These are phyloP conservation scores for Trametes hirsuta DNA, from an alignment of 1,284 basidiomycete species.

Conservation along the genomic window DNA sequence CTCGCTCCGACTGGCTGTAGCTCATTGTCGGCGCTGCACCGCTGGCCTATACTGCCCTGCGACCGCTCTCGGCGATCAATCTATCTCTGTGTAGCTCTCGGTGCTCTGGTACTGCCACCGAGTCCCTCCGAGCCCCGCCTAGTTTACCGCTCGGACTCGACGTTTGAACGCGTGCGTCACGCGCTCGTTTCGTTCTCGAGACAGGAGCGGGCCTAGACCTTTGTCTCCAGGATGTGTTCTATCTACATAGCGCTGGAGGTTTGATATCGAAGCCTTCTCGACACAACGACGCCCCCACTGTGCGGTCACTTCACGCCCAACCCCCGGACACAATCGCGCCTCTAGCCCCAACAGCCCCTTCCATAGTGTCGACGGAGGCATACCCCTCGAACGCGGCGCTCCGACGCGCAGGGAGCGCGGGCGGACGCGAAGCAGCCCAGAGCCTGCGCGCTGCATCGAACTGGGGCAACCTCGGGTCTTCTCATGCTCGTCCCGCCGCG, in stretches of 20 bases:
- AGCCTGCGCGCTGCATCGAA: neutral
- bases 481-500: slow-evolving; percentile 20
- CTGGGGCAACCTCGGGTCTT: slow-evolving; percentile 24
- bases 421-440: neutral
- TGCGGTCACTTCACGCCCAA: neutral
- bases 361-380: neutral
- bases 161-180: neutral
- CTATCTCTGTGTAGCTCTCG: neutral
- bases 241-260: neutral
- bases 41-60: neutral
- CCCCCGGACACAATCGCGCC: slow-evolving; percentile 1
- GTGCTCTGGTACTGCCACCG: neutral
- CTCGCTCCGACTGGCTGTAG: slow-evolving; percentile 10
- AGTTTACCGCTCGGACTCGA: slow-evolving; percentile 2
- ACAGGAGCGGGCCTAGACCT: neutral
- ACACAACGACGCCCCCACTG: neutral
- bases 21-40: neutral
- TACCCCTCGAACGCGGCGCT: slow-evolving; percentile 3
- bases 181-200: neutral
- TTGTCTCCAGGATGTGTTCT: neutral
- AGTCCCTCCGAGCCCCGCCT: slow-evolving; percentile 6
- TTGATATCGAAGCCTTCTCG: neutral
- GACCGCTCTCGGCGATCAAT: slow-evolving; percentile 12
- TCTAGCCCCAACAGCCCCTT: neutral
- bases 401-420: slow-evolving; percentile 6